phyloP scores from a whole-genome alignment of 2,329 filamentous ascomycete genomes.

The Dothistroma septosporum region DNA sequence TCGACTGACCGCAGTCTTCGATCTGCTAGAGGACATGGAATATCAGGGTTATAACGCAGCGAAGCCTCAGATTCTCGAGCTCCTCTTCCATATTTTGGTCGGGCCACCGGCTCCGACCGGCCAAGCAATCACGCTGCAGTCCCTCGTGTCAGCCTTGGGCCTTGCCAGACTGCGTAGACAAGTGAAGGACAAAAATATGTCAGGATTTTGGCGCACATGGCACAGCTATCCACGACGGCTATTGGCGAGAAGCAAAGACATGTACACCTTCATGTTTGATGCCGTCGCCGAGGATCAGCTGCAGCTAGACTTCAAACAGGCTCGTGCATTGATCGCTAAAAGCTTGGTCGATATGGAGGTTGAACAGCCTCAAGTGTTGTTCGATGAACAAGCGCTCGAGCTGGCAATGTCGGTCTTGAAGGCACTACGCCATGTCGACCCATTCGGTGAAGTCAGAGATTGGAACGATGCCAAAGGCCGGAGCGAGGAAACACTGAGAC shows the following conservation, averaged over 20 bases:
- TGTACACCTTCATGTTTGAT: constrained; percentile 4
- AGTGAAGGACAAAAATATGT: neutral
- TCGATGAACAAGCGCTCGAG: constrained; percentile 2
- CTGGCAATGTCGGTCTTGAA: constrained; percentile 9
- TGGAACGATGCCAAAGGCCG: constrained; percentile 5
- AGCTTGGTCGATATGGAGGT: constrained; percentile 4
- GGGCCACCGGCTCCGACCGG: neutral
- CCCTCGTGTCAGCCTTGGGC: neutral
- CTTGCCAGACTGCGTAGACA: constrained; percentile 2
- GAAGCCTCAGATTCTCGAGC: constrained; percentile 2
- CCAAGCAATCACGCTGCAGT: neutral
- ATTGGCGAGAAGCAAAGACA: neutral
- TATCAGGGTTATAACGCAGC: constrained; percentile 2
- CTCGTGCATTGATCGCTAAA: neutral
- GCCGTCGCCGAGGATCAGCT: neutral
- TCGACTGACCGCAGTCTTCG: neutral
- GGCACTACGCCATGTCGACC: constrained; percentile 6
- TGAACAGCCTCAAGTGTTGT: neutral
- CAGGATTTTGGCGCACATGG: constrained; percentile 6
- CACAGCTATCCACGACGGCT: constrained; percentile 3
- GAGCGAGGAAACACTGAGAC: constrained; percentile 5
- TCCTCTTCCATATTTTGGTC: neutral
- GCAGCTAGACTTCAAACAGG: neutral
- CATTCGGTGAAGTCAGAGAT: constrained; percentile 1
- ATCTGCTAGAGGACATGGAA: constrained; percentile 9